phyloP scores from a whole-genome alignment of 140 eudicot genomes.

The Stevia rebaudiana region DNA sequence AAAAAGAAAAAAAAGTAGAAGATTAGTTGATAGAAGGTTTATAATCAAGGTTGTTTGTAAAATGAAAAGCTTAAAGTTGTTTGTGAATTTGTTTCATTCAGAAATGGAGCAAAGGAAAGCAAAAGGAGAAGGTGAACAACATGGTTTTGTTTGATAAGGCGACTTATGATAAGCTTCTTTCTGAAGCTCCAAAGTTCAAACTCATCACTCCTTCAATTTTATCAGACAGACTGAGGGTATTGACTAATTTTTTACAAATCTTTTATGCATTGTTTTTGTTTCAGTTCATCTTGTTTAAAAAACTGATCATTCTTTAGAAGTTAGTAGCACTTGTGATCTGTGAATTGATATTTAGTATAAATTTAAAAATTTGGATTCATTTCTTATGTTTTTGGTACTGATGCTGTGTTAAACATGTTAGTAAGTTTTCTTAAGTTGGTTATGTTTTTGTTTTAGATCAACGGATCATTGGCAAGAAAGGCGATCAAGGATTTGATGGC shows the following conservation, averaged over 20 bases:
- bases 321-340: too few species aligned
- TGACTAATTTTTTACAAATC: too few species aligned
- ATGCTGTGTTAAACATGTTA: too few species aligned
- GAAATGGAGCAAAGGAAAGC: slow-evolving; percentile 65
- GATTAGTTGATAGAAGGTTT: not conserved
- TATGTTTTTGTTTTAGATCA: slow-evolving; percentile 21
- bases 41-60: not conserved
- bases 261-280: too few species aligned
- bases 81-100: slow-evolving; percentile 18
- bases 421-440: too few species aligned
- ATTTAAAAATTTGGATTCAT: too few species aligned
- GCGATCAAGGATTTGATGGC: slow-evolving; percentile 54
- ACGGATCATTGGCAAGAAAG: slow-evolving; percentile 47
- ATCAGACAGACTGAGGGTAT: slow-evolving; percentile 52
- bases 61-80: not conserved
- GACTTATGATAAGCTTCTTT: slow-evolving; percentile 45
- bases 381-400: too few species aligned
- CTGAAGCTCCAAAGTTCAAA: slow-evolving; percentile 50
- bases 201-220: slow-evolving; percentile 47
- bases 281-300: too few species aligned
- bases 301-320: too few species aligned
- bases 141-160: slow-evolving; percentile 51
- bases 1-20: not conserved
- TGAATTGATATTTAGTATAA: too few species aligned
- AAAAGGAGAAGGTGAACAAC: slow-evolving; percentile 63